Base-by-base conservation (phyloP, 2,329 filamentous ascomycete genomes). In the Colletotrichum sp. region DNA sequence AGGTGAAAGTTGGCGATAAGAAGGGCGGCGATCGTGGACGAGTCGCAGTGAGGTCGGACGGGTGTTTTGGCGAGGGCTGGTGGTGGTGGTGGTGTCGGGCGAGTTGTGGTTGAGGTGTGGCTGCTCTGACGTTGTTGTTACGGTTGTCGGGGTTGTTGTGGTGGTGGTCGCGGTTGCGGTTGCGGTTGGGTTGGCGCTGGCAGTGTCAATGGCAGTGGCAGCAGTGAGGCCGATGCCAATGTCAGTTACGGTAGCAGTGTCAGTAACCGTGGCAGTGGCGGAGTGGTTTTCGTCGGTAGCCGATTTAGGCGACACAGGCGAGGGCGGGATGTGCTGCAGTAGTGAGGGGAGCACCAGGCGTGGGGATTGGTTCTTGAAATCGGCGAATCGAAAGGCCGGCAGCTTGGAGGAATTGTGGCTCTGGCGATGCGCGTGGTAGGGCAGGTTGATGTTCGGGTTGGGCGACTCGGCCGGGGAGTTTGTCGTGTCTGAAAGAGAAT, bases 381-480 rank as follows among this genome's bases (percentile, higher is more conserved):
- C 89, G 78, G 85, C 87, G 80, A 90, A 89, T 74, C 89, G 89
- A 81, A 89, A 90, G 26, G 89, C 86, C 32, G 90, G 89, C 78
- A 91, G 83, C 79, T 91, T 91, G 77, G 89, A 91, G 52, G 89
- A 87, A 80, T 86, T 90, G 82, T 91, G 87, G 80, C 81, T 89
- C 78, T 89, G 88, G 71, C 89, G 88, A 82, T 91, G 89, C 60
- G 83, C 82, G 79, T 91, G 88, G 83, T 82, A 78, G 90, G 88
- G 75, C 71, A 81, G 75, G 66, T 75, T 30, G 64, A 71, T 21
- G 43, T 21, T 52, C 1, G 4, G 8, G n/a, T 71, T 81, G 77
- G 73, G 77, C 79, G 68, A 77, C 68, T 64, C 39, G 39, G 48
- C 64, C 24, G 71, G 60, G 48, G 64, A 68, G 59, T 65, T 73